Conservation (phyloP, 176 grass and related monocot species). For the Raddia distichophylla region DNA sequence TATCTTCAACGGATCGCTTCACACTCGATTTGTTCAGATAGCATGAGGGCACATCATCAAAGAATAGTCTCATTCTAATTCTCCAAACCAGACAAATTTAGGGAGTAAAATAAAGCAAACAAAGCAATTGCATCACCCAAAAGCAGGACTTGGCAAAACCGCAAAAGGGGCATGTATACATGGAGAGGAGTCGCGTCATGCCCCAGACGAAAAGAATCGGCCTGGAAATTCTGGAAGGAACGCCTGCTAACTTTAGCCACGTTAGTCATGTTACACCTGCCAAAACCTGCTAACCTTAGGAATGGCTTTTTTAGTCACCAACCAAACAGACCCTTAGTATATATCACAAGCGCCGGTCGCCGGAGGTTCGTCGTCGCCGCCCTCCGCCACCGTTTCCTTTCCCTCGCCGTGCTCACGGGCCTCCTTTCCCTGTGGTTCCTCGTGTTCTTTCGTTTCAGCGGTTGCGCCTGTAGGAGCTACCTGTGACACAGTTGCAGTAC, state of each 20-base stretch:
- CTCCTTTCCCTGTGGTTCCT: background rate
- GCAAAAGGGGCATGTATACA: background rate
- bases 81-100: background rate
- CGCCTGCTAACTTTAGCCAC: no score
- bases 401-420: background rate
- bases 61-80: background rate
- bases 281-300: no score
- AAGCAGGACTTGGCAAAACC: background rate
- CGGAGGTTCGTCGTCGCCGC: conserved; percentile 3
- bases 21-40: background rate
- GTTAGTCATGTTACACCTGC: no score
- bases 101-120: background rate
- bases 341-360: conserved; percentile 14
- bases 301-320: no score
- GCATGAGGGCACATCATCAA: background rate
- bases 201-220: background rate
- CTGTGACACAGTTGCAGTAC: background rate
- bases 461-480: background rate
- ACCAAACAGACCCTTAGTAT: no score
- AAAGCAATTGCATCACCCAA: background rate
- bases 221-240: background rate
- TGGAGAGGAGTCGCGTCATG: background rate
- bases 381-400: background rate
- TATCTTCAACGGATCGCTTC: background rate
- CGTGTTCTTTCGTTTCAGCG: background rate